Conservation (phyloP, 139 green algal genomes). For the Micractinium sp. region DNA sequence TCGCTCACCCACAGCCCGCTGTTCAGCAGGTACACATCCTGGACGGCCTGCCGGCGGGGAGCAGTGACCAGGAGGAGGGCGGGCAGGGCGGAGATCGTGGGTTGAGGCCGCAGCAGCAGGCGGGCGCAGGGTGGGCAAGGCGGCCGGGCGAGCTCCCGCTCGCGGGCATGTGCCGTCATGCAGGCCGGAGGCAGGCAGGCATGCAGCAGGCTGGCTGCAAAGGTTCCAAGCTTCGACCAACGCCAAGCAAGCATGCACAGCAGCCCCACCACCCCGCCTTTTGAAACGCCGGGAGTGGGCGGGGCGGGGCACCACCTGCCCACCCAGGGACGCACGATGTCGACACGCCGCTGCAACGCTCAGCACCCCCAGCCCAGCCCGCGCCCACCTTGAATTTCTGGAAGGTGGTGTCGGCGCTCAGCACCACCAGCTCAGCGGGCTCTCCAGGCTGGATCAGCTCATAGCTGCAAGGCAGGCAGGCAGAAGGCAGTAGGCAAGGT, state of each 20-base stretch:
- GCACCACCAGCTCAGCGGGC: constrained; percentile 75
- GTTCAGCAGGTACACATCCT: constrained; percentile 85
- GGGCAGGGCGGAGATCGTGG: background rate
- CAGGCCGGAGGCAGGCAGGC: too few species aligned
- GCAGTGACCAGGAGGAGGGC: background rate
- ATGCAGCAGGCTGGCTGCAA: too few species aligned
- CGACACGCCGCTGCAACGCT: too few species aligned
- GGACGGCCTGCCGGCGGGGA: constrained; percentile 66
- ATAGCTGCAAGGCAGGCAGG: background rate
- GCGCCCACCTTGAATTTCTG: constrained; percentile 69
- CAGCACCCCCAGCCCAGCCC: background rate
- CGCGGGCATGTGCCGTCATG: background rate
- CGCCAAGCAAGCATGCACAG: too few species aligned
- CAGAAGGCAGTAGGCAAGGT: background rate
- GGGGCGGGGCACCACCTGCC: background rate
- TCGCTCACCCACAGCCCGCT: constrained; percentile 81
- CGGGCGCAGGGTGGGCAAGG: background rate
- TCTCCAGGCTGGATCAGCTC: constrained; percentile 27
- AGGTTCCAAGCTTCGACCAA: too few species aligned
- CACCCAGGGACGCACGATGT: background rate
- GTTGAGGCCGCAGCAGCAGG: background rate
- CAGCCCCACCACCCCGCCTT: background rate
- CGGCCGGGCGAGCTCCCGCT: background rate
- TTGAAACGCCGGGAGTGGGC: too few species aligned
- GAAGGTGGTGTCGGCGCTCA: constrained; percentile 65